phyloP scores from a whole-genome alignment of 768 basidiomycete species.

The Boletus reticulatus region DNA sequence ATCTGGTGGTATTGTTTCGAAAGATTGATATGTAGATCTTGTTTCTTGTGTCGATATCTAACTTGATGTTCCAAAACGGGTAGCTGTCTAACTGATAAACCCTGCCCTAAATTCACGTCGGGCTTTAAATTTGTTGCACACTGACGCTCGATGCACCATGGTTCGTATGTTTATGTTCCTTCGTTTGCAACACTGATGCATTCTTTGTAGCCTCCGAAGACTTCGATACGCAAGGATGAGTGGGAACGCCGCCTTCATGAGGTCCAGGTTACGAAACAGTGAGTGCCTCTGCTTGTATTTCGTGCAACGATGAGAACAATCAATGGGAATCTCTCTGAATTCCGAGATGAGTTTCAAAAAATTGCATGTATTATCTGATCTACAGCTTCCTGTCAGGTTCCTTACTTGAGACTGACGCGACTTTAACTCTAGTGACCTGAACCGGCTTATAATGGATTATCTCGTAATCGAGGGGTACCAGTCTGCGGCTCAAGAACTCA shows the following conservation, averaged over 20 bases:
- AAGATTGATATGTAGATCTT: slow-evolving; percentile 35
- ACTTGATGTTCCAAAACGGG: slow-evolving; percentile 4
- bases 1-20: slow-evolving; percentile 78
- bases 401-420: slow-evolving; percentile 19
- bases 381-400: slow-evolving; percentile 22
- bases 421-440: slow-evolving; percentile 71
- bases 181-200: neutral
- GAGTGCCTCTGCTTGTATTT: slow-evolving; percentile 42
- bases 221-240: slow-evolving; percentile 69
- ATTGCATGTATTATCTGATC: slow-evolving; percentile 91
- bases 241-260: slow-evolving; percentile 85
- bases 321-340: slow-evolving; percentile 99
- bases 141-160: slow-evolving; percentile 26
- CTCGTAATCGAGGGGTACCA: slow-evolving; percentile 98
- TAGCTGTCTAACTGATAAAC: neutral
- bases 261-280: slow-evolving; percentile 86
- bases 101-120: slow-evolving; percentile 40
- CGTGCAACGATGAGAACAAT: slow-evolving; percentile 61
- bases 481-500: slow-evolving; percentile 92
- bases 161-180: slow-evolving; percentile 26
- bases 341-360: slow-evolving; percentile 60
- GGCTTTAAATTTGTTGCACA: slow-evolving; percentile 31
- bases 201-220: slow-evolving; percentile 46
- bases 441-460: slow-evolving; percentile 95
- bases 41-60: too few species aligned